These are phyloP conservation scores for Aspergillus kassunensis DNA, from an alignment of 495 filamentous ascomycete genomes.

Conservation along the genomic window DNA sequence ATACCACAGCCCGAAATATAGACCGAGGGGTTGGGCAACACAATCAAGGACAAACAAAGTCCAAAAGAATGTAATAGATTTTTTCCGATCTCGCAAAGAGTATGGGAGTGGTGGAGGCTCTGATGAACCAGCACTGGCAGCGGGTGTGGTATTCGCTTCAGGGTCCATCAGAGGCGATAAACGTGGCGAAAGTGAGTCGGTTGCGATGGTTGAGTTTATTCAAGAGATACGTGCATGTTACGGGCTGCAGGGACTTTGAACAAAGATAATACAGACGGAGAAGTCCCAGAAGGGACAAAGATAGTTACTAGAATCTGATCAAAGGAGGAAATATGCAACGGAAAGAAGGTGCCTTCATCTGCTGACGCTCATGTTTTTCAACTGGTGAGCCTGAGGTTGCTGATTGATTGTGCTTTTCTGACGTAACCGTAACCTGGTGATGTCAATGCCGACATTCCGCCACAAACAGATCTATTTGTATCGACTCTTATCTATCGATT, in stretches of 20 bases:
- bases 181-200: not conserved
- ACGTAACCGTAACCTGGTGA: not conserved
- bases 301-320: too few species aligned
- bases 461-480: not conserved
- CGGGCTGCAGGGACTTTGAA: not conserved
- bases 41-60: conserved; percentile 51
- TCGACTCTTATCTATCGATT: too few species aligned
- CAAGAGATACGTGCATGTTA: not conserved
- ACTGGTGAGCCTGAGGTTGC: not conserved
- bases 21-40: conserved; percentile 48
- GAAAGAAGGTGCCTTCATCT: not conserved
- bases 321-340: not conserved
- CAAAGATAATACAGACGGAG: too few species aligned
- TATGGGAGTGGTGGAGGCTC: conserved; percentile 56
- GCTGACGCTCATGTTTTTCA: conserved; percentile 1
- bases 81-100: conserved; percentile 49
- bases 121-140: conserved; percentile 10
- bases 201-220: not conserved
- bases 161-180: conserved; percentile 31
- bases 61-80: conserved; percentile 57
- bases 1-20: conserved; percentile 58
- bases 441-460: conserved; percentile 5
- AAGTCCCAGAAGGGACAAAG: too few species aligned
- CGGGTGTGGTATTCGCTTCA: conserved; percentile 16
- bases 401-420: not conserved